These are phyloP conservation scores for Epichloe coenophiala DNA, from an alignment of 2,329 filamentous ascomycete species.

Conservation along the genomic window DNA sequence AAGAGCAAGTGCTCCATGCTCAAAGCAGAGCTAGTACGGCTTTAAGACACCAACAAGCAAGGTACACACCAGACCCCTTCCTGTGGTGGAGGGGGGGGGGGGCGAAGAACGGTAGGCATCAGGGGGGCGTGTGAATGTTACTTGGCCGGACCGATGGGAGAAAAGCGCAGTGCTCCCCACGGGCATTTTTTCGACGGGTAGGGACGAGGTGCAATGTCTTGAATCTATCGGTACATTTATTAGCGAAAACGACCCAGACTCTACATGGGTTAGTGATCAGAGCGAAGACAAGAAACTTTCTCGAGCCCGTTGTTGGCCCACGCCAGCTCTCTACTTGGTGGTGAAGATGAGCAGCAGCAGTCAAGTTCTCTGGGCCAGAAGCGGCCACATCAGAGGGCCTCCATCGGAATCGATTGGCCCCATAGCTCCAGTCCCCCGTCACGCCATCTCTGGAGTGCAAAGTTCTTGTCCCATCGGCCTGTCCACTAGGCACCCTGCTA, in stretches of 20 bases:
- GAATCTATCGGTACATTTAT: neutral
- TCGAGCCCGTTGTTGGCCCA: neutral
- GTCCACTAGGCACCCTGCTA: neutral
- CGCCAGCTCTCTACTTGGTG: neutral
- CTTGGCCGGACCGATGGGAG: neutral
- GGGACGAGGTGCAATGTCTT: neutral
- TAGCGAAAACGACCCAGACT: neutral
- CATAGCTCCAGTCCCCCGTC: neutral
- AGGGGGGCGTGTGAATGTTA: neutral
- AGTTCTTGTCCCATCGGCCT: neutral
- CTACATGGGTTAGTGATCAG: neutral
- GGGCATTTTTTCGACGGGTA: neutral
- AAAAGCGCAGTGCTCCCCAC: neutral
- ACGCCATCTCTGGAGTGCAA: neutral
- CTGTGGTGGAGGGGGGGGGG: neutral
- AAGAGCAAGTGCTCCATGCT: neutral
- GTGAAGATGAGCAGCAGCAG: neutral
- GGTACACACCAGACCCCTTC: neutral
- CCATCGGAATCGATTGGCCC: neutral
- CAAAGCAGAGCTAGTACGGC: conserved; percentile 3
- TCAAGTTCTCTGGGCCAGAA: neutral
- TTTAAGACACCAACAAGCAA: conserved; percentile 1
- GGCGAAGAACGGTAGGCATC: neutral
- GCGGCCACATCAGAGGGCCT: neutral
- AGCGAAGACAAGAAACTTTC: neutral